Base-by-base conservation (phyloP, 768 basidiomycete species). In the Tylopilus balloui region DNA sequence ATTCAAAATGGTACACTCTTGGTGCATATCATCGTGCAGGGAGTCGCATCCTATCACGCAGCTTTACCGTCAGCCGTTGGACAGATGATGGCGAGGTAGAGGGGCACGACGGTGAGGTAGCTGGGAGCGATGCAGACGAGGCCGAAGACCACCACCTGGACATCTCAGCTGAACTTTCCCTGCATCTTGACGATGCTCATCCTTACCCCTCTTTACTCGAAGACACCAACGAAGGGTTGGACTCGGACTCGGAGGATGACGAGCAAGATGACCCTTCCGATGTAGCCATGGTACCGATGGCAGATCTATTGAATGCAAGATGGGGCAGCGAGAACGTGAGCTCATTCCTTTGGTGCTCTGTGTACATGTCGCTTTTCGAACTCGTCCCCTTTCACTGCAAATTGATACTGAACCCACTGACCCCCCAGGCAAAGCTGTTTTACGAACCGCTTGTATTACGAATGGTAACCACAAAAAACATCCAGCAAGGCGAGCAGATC, bases 271-370 rank as follows among this genome's bases (percentile, higher is more conserved):
- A 81, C 50, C 70, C 78, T 6, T 74, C 77, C 10, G 81, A 87
- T 53, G 81, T 89, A 10, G 82, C 88, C 3, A 93, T 98, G 92
- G 88, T 97, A 4, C 94, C 95, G 0, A 83, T 98, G 72, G 96
- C 96, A 3, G 96, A 99, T 68, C 82, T 98, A 72, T 72, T 99
- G 42, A 99, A 99, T 60, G 96, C 95, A 11, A 79, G 84, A 45
- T 89, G 81, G 64, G 84, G 80, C 8, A 78, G 78, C 32, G 87
- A 92, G 64, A 98, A 97, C 54, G 93, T 92, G 59, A 53, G 83
- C 11, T 31, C n/a, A 27, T 3, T 41, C 21, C 17, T 31, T 12
- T 25, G 1, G 1, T 23, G n/a, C n/a, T n/a, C n/a, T n/a, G n/a
- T n/a, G n/a, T n/a, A n/a, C n/a, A n/a, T n/a, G n/a, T n/a, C n/a